Conservation (phyloP, 2,329 filamentous ascomycete genomes). For the Colletotrichum zoysiae region DNA sequence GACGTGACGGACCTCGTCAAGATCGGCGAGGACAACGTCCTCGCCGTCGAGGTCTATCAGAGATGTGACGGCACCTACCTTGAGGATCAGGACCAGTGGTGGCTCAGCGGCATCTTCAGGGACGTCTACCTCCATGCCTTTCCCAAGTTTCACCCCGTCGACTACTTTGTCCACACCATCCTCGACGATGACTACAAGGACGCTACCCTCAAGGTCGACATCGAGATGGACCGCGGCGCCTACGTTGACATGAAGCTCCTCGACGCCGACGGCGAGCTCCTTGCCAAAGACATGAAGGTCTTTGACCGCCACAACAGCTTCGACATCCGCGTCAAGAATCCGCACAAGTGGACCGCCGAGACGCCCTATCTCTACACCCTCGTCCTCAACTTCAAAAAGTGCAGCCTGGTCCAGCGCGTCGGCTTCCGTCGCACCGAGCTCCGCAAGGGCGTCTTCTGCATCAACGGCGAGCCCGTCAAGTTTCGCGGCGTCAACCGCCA, state of each 20-base stretch:
- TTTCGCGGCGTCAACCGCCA: slow-evolving; percentile 78
- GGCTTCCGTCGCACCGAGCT: slow-evolving; percentile 75
- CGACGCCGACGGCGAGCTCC: slow-evolving; percentile 48
- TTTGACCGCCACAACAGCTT: slow-evolving; percentile 56
- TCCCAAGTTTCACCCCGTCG: slow-evolving; percentile 64
- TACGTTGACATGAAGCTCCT: slow-evolving; percentile 53
- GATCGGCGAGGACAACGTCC: slow-evolving; percentile 60
- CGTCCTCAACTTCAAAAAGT: slow-evolving; percentile 52
- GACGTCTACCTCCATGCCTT: slow-evolving; percentile 76
- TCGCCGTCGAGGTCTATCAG: slow-evolving; percentile 79
- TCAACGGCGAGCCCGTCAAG: slow-evolving; percentile 75
- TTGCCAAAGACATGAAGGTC: slow-evolving; percentile 46
- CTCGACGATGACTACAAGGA: slow-evolving; percentile 67
- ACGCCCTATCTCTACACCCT: slow-evolving; percentile 72
- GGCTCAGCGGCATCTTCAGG: slow-evolving; percentile 76
- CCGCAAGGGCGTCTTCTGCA: slow-evolving; percentile 69
- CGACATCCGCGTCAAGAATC: slow-evolving; percentile 59
- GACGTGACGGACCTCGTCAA: slow-evolving; percentile 71
- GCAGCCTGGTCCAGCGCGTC: slow-evolving; percentile 64
- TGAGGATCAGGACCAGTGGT: slow-evolving; percentile 80
- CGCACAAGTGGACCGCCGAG: slow-evolving; percentile 77
- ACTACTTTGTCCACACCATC: slow-evolving; percentile 67
- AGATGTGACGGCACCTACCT: slow-evolving; percentile 79
- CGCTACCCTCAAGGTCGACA: slow-evolving; percentile 63
- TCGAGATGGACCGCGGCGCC: slow-evolving; percentile 56